A percentile compares a stretch with the other conserved stretches of the same genome.
Conservation (phyloP, 257 asterid species). For the Anisodus acutangulus region DNA sequence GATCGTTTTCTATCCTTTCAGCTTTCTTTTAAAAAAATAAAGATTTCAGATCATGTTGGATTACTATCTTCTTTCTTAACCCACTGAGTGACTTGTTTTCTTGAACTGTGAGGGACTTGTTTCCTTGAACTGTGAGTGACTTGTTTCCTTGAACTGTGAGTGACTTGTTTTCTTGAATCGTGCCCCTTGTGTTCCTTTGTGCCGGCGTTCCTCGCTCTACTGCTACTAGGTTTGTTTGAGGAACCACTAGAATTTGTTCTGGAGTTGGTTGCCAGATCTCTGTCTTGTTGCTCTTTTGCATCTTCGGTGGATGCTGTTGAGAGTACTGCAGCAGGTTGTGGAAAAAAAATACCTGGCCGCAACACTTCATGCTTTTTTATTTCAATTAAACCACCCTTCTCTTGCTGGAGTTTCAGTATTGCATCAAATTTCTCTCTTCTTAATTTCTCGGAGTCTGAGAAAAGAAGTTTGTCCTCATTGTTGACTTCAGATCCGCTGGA, state of each 20-base stretch:
- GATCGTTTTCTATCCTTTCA: not conserved
- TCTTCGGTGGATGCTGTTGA: conserved; percentile 40
- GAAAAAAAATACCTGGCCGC: conserved; percentile 84
- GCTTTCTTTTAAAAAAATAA: not conserved
- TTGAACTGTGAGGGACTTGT: no score
- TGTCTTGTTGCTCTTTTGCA: conserved; percentile 39
- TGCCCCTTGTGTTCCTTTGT: conserved; percentile 56
- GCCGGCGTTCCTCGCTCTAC: conserved; percentile 49
- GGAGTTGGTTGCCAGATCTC: conserved; percentile 38
- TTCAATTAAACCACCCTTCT: conserved; percentile 82
- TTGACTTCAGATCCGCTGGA: conserved; percentile 42
- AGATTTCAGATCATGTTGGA: not conserved
- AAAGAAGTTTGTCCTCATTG: conserved; percentile 47
- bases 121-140: conserved; percentile 38
- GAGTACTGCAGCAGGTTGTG: conserved; percentile 53
- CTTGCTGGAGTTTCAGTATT: conserved; percentile 66
- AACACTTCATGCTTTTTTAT: conserved; percentile 67
- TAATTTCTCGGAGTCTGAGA: conserved; percentile 61
- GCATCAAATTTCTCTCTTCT: conserved; percentile 75
- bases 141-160: conserved; percentile 60
- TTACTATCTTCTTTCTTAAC: conserved; percentile 51
- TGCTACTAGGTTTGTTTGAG: conserved; percentile 49
- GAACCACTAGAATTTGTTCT: conserved; percentile 50
- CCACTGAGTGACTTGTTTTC: conserved; percentile 69
- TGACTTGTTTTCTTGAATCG: conserved; percentile 57